Evolutionary conservation across 768 basidiomycete genomes (phyloP), one percentile per base, ranked within the genome.

Genomic region (Tulasnella sp.): DNA sequence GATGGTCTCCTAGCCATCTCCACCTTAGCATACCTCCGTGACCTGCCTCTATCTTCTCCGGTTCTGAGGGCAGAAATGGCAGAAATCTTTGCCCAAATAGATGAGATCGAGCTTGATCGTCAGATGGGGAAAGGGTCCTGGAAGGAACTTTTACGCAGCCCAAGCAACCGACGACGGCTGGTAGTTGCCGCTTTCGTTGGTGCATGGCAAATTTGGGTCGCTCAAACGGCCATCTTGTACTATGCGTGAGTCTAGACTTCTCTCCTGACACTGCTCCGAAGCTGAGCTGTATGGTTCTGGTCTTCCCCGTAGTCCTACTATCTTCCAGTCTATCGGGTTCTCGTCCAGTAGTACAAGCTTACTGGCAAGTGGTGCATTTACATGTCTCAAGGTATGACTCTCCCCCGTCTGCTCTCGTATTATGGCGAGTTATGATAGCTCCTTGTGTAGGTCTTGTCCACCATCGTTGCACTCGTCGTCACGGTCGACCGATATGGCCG

Each of bases 251-350:
- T 57, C 23, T 23, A 15, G 17, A 14, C 23, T 14, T 9, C 4
- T 0, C n/a, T 12, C 25, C 5, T n/a, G 14, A n/a, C 25, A 27
- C 4, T 39, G 17, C 19, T 40, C 15, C 27, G 34, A 52, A 11
- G 27, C 37, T 52, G 15, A 40, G 6, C 32, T n/a, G 34, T 17
- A 52, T 6, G 17, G 6, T 31, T 32, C 27, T 52, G 34, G 17
- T 31, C 4, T 51, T 39, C 5, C 36, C n/a, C 25, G 15, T 32
- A 57, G 55, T 19, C 55, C 55, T 14, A 57, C 55, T 15, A 57
- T 57, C 41, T 57, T 57, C 45, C 32, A 21, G 55, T 57, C 55
- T 19, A 57, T 57, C 42, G 55, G 55, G 19, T 57, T 57, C 41
- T 57, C 55, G 27, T 49, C 40, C n/a, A 46, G 34, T 8, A 57